phyloP scores from a whole-genome alignment of 352 stramenopile species.

The Phytopythium boreale region DNA sequence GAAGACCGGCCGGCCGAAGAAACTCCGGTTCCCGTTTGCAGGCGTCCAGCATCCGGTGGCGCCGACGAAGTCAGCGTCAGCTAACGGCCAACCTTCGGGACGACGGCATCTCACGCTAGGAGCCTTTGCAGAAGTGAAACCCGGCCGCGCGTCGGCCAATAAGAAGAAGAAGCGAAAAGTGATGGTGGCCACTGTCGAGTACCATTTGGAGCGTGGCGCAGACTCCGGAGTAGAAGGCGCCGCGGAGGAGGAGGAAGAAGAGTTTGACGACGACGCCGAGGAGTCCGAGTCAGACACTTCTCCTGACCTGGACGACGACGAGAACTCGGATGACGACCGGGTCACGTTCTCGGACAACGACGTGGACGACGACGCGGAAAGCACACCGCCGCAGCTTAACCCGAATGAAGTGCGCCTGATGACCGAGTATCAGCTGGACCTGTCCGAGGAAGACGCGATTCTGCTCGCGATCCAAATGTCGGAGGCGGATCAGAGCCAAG shows the following conservation, averaged over 20 bases:
- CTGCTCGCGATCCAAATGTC: conserved; percentile 67
- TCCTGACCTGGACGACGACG: conserved; percentile 43
- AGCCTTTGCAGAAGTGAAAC: conserved; percentile 15
- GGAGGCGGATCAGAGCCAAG: conserved; percentile 15
- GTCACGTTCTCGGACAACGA: conserved; percentile 37
- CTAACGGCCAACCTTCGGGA: background rate
- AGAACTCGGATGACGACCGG: conserved; percentile 66
- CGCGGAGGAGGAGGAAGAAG: conserved; percentile 43
- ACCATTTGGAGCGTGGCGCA: background rate
- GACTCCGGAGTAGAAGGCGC: conserved; percentile 13
- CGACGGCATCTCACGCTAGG: conserved; percentile 28
- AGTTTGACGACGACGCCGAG: conserved; percentile 43
- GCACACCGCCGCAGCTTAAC: conserved; percentile 16
- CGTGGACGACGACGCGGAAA: conserved; percentile 22
- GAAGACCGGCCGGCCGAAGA: conserved; percentile 56
- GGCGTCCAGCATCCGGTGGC: background rate
- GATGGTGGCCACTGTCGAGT: background rate
- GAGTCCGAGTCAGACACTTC: conserved; percentile 42
- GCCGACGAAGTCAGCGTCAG: background rate
- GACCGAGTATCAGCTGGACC: conserved; percentile 63
- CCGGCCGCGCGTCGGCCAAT: conserved; percentile 21
- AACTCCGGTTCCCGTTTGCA: conserved; percentile 7
- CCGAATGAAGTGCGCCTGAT: conserved; percentile 41
- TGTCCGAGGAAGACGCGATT: conserved; percentile 72
- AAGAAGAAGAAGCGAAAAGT: conserved; percentile 18